Conservation (phyloP, 1,139 yeast genomes). For the Entelexis sorbosivorans region DNA sequence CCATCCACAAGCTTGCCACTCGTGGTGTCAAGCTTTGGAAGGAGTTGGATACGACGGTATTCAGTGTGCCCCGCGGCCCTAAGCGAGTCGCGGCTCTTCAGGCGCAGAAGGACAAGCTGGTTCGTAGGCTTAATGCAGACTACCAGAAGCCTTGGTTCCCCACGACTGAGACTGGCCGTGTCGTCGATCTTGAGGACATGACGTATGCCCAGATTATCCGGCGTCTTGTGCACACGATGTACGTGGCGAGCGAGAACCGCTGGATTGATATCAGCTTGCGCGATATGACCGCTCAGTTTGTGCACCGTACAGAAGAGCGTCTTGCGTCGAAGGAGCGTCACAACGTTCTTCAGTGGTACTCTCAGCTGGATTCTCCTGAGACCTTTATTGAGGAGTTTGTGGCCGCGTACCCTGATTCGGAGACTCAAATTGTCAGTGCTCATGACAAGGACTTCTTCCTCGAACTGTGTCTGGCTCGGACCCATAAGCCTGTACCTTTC, state of each 20-base stretch:
- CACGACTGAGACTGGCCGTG: conserved; percentile 57
- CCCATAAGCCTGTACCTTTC: conserved; percentile 95
- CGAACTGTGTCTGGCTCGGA: conserved; percentile 68
- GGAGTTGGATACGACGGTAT: conserved; percentile 87
- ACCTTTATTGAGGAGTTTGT: conserved; percentile 50
- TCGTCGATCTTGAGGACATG: conserved; percentile 85
- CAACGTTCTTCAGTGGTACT: conserved; percentile 65
- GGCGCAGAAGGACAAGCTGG: conserved; percentile 78
- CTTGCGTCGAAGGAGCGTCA: conserved; percentile 45
- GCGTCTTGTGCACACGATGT: conserved; percentile 82
- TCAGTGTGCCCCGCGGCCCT: conserved; percentile 63
- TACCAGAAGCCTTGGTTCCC: conserved; percentile 98
- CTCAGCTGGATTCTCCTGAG: conserved; percentile 59
- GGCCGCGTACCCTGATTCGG: conserved; percentile 59
- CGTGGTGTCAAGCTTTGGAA: conserved; percentile 93
- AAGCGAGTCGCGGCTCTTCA: conserved; percentile 72
- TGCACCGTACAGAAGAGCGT: conserved; percentile 95
- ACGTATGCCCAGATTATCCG: conserved; percentile 84
- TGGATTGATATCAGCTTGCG: conserved; percentile 87
- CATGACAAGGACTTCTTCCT: conserved; percentile 93
- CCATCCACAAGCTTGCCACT: conserved; percentile 96
- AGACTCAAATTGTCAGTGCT: conserved; percentile 75
- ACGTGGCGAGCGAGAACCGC: conserved; percentile 62
- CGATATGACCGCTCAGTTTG: conserved; percentile 74
- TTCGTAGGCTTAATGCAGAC: conserved; percentile 76